These are phyloP conservation scores for Sporothrix brunneoviolacea DNA, from an alignment of 2,329 filamentous ascomycete genomes.

Conservation along the genomic window DNA sequence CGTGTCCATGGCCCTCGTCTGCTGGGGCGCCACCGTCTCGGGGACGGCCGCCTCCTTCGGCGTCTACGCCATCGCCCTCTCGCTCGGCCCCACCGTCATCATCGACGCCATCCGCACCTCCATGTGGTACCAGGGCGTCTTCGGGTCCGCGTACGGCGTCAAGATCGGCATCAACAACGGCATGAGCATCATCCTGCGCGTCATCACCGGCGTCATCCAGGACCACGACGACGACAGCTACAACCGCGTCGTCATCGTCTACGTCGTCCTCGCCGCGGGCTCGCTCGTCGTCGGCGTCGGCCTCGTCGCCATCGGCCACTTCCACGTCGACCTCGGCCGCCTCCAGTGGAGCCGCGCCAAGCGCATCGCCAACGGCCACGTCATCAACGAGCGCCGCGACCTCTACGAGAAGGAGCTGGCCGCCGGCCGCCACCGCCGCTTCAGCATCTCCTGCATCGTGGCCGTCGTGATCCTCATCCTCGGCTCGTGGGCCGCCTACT, in stretches of 20 bases:
- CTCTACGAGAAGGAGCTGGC: slow-evolving; percentile 26
- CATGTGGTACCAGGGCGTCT: slow-evolving; percentile 41
- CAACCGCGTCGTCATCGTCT: slow-evolving; percentile 47
- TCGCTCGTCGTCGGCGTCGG: slow-evolving; percentile 37
- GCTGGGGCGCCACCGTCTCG: slow-evolving; percentile 39
- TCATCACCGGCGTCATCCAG: slow-evolving; percentile 52
- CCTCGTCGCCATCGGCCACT: slow-evolving; percentile 27
- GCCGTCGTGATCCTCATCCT: slow-evolving; percentile 39
- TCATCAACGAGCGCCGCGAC: slow-evolving; percentile 30
- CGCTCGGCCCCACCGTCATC: slow-evolving; percentile 50
- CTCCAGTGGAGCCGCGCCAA: slow-evolving; percentile 54
- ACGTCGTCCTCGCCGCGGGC: slow-evolving; percentile 44
- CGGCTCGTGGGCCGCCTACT: slow-evolving; percentile 50
- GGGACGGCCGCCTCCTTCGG: slow-evolving; percentile 55
- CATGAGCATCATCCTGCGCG: slow-evolving; percentile 54
- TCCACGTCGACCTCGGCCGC: slow-evolving; percentile 37
- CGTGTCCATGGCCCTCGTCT: slow-evolving; percentile 46
- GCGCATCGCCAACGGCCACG: slow-evolving; percentile 37
- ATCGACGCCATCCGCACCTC: slow-evolving; percentile 55
- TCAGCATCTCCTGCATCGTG: slow-evolving; percentile 36
- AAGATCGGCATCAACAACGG: slow-evolving; percentile 58
- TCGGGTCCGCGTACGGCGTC: slow-evolving; percentile 52
- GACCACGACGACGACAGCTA: slow-evolving; percentile 52
- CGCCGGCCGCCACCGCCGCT: background rate
- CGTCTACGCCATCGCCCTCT: slow-evolving; percentile 49